Evolutionary conservation across 2,329 filamentous ascomycete species (phyloP).

Genomic region (Microcera coccophila): DNA sequence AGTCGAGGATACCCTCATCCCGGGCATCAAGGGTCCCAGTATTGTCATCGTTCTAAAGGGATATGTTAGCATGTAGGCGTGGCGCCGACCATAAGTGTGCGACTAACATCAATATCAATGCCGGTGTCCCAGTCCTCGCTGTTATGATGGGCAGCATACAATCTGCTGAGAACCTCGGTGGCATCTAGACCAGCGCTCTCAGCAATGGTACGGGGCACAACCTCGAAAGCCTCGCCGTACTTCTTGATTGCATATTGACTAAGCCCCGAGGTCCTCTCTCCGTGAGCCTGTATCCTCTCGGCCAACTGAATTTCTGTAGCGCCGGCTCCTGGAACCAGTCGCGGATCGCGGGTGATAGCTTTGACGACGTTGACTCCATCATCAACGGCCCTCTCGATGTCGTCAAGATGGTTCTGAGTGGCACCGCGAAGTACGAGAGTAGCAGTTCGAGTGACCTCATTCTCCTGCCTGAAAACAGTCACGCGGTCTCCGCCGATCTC

Average conservation of each 20-base stretch:
- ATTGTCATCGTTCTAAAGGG: slow-evolving; percentile 63
- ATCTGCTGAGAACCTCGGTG: slow-evolving; percentile 87
- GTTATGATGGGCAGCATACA: slow-evolving; percentile 92
- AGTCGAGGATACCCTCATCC: slow-evolving; percentile 84
- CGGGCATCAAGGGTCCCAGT: slow-evolving; percentile 81
- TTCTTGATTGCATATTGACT: slow-evolving; percentile 97
- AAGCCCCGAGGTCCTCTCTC: slow-evolving; percentile 87
- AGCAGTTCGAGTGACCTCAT: slow-evolving; percentile 85
- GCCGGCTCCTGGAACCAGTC: slow-evolving; percentile 88
- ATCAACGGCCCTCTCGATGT: slow-evolving; percentile 93
- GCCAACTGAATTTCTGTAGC: slow-evolving; percentile 92
- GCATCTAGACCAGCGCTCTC: slow-evolving; percentile 95
- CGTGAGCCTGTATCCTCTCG: slow-evolving; percentile 84
- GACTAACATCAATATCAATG: slow-evolving; percentile 77
- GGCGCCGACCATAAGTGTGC: neutral
- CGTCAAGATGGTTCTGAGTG: slow-evolving; percentile 96
- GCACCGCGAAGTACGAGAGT: slow-evolving; percentile 92
- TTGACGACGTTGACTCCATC: slow-evolving; percentile 99
- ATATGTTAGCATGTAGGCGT: slow-evolving; percentile 17
- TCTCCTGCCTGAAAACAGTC: slow-evolving; percentile 96
- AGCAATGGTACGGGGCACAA: slow-evolving; percentile 87
- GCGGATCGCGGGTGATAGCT: slow-evolving; percentile 89
- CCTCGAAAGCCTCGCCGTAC: slow-evolving; percentile 95
- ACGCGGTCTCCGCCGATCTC: slow-evolving; percentile 98
- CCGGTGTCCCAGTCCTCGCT: slow-evolving; percentile 85